Base-by-base conservation (phyloP, 768 basidiomycete species). In the Phanerodontia chrysosporium region DNA sequence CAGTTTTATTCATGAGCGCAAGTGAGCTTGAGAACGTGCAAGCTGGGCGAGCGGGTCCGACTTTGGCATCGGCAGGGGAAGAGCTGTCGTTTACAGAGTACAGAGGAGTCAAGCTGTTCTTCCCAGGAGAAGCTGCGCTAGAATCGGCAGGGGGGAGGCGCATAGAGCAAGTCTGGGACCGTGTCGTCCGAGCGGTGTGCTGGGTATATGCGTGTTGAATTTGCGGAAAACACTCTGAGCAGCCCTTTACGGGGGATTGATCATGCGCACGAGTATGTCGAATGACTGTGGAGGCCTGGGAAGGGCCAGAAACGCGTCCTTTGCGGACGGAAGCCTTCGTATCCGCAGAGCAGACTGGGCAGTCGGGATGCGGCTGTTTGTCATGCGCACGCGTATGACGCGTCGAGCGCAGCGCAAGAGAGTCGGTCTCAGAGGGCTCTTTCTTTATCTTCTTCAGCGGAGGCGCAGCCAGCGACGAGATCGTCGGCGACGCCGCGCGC, bases 231-330 rank as follows among this genome's bases (percentile, higher is more conserved):
- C 61, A 65, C 0, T 45, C 54, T 1, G n/a, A 14, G 28, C 61
- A 65, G n/a, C 28, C 55, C 2, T 58, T 52, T 48, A 62, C 51
- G 0, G 60, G 60, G 29, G 48, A 16, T 9, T n/a, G n/a, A 52
- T 64, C 58, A 29, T 64, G 63, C 7, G 60, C 60, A 24, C 63
- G 63, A 44, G 63, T 64, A 27, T 64, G 60, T 14, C 63, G 55
- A 12, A 62, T 58, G 9, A 44, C 22, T 9, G 2, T 22, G 29
- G 53, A 14, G 21, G 13, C 18, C 6, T 10, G 21, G n/a, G n/a
- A n/a, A n/a, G n/a, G n/a, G n/a, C n/a, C n/a, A n/a, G n/a, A n/a
- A n/a, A n/a, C n/a, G n/a, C n/a, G n/a, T n/a, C n/a, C n/a, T n/a
- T n/a, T n/a, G n/a, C n/a, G n/a, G n/a, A n/a, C n/a, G n/a, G n/a